Base-by-base conservation (phyloP, 116 monocot species). In the Zostera marina region DNA sequence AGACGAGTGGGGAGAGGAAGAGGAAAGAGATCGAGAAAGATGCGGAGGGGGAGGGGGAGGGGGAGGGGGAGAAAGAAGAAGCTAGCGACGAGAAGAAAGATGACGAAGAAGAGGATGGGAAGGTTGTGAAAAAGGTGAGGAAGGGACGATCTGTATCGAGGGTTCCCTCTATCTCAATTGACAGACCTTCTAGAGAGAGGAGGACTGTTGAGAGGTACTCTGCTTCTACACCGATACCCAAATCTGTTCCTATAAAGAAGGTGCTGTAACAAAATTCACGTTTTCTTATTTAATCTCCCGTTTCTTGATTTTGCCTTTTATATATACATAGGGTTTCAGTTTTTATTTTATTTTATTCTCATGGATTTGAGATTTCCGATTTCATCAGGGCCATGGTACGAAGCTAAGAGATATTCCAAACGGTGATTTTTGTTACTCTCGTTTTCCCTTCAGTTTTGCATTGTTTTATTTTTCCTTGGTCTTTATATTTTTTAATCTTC, bases 151-250 rank as follows among this genome's bases (percentile, higher is more conserved):
- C 19, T 9, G 12, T 7, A 25, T 14, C 13, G 56, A 56, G 23
- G 22, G 12, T 7, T 22, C 26, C 13, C 7, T 22, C 23, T 17
- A 56, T n/a, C 24, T 6, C 69, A 11, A 53, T 22, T 6, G 72
- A 70, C 62, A 70, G 81, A 67, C 73, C 80, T 12, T 61, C 80
- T 38, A 80, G 84, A 64, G 84, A 79, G 71, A 73, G 80, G 59
- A 80, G 77, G 66, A 63, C 77, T 19, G 84, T 85, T 15, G 80
- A 80, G 74, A 68, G 84, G 62, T 85, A 69, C 71, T 57, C 74
- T 13, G 71, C 49, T 2, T 24, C 62, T 14, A 23, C 80, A 19
- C 70, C 70, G 0, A 72, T 55, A 3, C 54, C 63, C n/a, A 85
- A 75, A 68, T 52, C 67, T 14, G 44, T 75, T 21, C 54, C 62